Conservation (phyloP, 345 rosid species). For the Arabidopsis suecica region DNA sequence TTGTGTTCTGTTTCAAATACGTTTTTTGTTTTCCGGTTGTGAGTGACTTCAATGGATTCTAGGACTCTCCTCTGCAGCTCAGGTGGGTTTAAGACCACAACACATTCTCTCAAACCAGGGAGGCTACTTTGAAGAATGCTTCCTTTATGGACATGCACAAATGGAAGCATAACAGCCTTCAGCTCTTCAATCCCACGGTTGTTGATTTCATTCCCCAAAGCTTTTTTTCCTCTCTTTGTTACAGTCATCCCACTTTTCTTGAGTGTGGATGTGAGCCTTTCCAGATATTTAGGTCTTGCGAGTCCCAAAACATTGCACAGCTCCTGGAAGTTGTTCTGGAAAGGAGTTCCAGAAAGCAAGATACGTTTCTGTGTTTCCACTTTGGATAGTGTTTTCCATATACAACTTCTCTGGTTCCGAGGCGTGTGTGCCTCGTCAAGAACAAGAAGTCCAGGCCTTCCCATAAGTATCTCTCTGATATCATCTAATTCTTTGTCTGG, state of each 20-base stretch:
- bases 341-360: constrained; percentile 86
- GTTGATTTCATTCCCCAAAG: constrained; percentile 28
- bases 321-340: constrained; percentile 83
- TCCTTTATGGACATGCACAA: constrained; percentile 85
- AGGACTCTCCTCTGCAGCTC: constrained; percentile 45
- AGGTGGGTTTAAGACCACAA: constrained; percentile 47
- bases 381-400: constrained; percentile 65
- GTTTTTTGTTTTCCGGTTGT: constrained; percentile 31
- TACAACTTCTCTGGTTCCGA: constrained; percentile 57
- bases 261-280: constrained; percentile 38
- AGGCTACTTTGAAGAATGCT: constrained; percentile 67
- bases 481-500: constrained; percentile 28
- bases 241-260: constrained; percentile 46
- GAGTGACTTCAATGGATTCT: constrained; percentile 40
- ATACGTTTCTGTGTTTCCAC: constrained; percentile 64
- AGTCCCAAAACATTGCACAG: constrained; percentile 51
- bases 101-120: constrained; percentile 62
- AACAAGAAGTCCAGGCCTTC: constrained; percentile 57
- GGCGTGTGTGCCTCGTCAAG: constrained; percentile 90
- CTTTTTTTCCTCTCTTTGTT: constrained; percentile 25
- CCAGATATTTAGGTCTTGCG: constrained; percentile 44
- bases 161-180: constrained; percentile 50
- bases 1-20: constrained; percentile 45
- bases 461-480: constrained; percentile 54
- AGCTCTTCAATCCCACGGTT: constrained; percentile 43